phyloP scores from a whole-genome alignment of 2,329 filamentous ascomycete species.

The Xenoacremonium recifei region DNA sequence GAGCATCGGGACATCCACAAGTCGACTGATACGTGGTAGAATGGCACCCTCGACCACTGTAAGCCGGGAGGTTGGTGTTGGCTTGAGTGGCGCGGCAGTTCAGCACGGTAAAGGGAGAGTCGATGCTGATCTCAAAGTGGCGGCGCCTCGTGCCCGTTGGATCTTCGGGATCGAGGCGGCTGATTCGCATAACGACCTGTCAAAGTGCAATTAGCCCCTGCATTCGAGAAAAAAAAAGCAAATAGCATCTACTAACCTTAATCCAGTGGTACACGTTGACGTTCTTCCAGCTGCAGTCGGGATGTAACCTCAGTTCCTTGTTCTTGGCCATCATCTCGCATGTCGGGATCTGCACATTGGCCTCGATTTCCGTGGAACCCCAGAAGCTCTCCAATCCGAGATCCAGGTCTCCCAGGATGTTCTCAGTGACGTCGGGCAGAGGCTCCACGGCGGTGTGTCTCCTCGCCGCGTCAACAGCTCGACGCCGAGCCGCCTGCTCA shows the following conservation, averaged over 20 bases:
- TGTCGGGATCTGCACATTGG: conserved; percentile 87
- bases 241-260: conserved; percentile 59
- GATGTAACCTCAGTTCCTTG: conserved; percentile 65
- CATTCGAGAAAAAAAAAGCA: too few relatives aligned
- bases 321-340: conserved; percentile 83
- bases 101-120: conserved; percentile 90
- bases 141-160: conserved; percentile 69
- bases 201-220: conserved; percentile 9
- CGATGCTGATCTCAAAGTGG: conserved; percentile 95
- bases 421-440: conserved; percentile 57
- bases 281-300: conserved; percentile 90
- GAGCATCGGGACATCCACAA: conserved; percentile 54
- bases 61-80: conserved; percentile 82
- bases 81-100: conserved; percentile 91
- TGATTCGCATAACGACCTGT: conserved; percentile 89
- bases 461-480: conserved; percentile 54
- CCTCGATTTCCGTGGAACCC: conserved; percentile 90
- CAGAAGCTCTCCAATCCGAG: conserved; percentile 69
- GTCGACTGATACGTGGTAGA: conserved; percentile 43
- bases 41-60: conserved; percentile 55
- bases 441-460: conserved; percentile 36
- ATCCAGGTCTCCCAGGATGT: conserved; percentile 78
- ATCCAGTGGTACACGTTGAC: conserved; percentile 97
- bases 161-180: conserved; percentile 76
- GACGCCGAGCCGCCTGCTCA: conserved; percentile 43